Evolutionary conservation across 345 rosid species (phyloP).

Genomic region (Euphorbia peplus): DNA sequence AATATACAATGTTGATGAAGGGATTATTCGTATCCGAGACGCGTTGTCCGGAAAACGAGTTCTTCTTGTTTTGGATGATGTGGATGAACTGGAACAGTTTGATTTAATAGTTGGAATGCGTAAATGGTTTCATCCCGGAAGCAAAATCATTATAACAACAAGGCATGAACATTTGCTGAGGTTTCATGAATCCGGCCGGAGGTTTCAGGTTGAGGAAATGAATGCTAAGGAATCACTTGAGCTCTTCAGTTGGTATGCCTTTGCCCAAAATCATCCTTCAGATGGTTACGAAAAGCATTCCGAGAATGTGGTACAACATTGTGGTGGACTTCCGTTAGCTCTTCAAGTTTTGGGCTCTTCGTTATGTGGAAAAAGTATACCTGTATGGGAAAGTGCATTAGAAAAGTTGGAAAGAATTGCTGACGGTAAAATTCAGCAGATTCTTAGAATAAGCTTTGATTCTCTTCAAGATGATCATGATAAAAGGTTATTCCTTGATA

Average conservation of each 20-base stretch:
- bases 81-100: slow-evolving; percentile 4
- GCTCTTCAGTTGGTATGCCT: slow-evolving; percentile 9
- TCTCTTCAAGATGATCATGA: slow-evolving; percentile 18
- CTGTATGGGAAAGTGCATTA: slow-evolving; percentile 24
- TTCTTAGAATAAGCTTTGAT: slow-evolving; percentile 15
- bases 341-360: slow-evolving; percentile 14
- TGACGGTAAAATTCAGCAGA: slow-evolving; percentile 17
- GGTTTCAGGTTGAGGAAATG: background rate
- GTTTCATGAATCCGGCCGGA: background rate
- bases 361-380: slow-evolving; percentile 2
- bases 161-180: background rate
- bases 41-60: background rate
- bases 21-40: slow-evolving; percentile 3
- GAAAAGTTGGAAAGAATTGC: slow-evolving; percentile 15
- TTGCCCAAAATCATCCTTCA: slow-evolving; percentile 13
- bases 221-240: slow-evolving; percentile 8
- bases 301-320: background rate
- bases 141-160: slow-evolving; percentile 14
- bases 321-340: slow-evolving; percentile 13
- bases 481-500: slow-evolving; percentile 9
- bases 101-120: slow-evolving; percentile 10
- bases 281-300: slow-evolving; percentile 1
- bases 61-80: slow-evolving; percentile 14
- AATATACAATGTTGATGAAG: slow-evolving; percentile 15
- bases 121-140: slow-evolving; percentile 14